These are phyloP conservation scores for Globisporangium uncinulatum DNA, from an alignment of 352 stramenopile genomes.

Conservation along the genomic window DNA sequence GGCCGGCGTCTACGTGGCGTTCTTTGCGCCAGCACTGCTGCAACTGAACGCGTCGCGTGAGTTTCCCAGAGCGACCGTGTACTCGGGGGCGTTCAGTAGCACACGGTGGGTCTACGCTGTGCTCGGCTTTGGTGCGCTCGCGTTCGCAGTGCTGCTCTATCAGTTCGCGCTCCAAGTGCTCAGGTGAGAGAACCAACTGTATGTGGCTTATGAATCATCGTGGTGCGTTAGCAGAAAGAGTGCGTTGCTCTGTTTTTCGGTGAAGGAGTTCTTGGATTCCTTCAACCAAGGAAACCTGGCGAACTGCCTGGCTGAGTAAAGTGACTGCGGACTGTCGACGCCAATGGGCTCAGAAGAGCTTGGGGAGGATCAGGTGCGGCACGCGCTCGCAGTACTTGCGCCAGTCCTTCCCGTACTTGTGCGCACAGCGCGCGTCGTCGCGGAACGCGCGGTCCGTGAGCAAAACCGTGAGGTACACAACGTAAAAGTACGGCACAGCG, in stretches of 20 bases:
- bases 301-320: no score
- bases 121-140: constrained; percentile 56
- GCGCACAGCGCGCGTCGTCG: constrained; percentile 92
- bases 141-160: constrained; percentile 54
- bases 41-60: constrained; percentile 50
- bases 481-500: constrained; percentile 84
- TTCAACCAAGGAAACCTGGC: no score
- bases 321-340: no score
- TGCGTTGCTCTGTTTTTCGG: no score
- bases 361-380: constrained; percentile 84
- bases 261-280: no score
- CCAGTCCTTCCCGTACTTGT: constrained; percentile 97
- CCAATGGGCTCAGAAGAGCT: constrained; percentile 63
- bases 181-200: no score
- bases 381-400: constrained; percentile 89
- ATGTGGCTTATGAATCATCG: no score
- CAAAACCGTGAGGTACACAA: constrained; percentile 90
- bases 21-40: constrained; percentile 70
- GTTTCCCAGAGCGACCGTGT: constrained; percentile 45
- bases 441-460: constrained; percentile 93
- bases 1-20: constrained; percentile 75
- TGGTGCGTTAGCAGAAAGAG: no score
- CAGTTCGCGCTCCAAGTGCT: constrained; percentile 49
- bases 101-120: constrained; percentile 49
- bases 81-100: constrained; percentile 61